Percentiles rank a stretch among this genome's conserved stretches.
Evolutionary conservation across 75 land plant genomes (phyloP).

Genomic region (Pseudotsuga menziesii): DNA sequence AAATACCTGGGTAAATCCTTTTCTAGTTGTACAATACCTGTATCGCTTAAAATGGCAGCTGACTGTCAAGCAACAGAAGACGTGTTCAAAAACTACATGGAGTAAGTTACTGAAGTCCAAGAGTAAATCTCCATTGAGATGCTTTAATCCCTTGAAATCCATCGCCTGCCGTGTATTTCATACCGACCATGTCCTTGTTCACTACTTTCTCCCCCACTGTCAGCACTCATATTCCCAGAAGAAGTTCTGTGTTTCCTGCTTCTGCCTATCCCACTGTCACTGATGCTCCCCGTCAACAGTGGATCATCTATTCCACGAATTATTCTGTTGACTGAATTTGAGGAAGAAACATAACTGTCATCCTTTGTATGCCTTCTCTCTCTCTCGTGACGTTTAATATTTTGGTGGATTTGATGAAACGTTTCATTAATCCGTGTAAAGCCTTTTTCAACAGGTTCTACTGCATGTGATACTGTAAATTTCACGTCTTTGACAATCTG

Average conservation of each 20-base stretch:
- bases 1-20: background rate
- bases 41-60: background rate
- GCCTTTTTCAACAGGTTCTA: slow-evolving; percentile 88
- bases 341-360: slow-evolving; percentile 50
- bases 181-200: slow-evolving; percentile 63
- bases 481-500: slow-evolving; percentile 90
- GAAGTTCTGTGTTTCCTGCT: slow-evolving; percentile 44
- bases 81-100: background rate
- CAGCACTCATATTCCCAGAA: slow-evolving; percentile 68
- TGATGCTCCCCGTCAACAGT: slow-evolving; percentile 73
- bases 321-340: slow-evolving; percentile 32
- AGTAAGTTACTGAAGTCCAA: background rate
- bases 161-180: slow-evolving; percentile 63
- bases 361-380: slow-evolving; percentile 55
- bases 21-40: background rate
- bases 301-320: slow-evolving; percentile 98
- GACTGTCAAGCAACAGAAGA: background rate
- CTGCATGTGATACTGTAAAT: slow-evolving; percentile 77
- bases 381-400: slow-evolving; percentile 53
- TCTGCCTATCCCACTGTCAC: slow-evolving; percentile 65
- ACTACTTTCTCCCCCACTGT: slow-evolving; percentile 91
- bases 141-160: slow-evolving; percentile 63
- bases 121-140: slow-evolving; percentile 4
- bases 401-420: slow-evolving; percentile 60
- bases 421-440: slow-evolving; percentile 69